Conservation (phyloP, 768 basidiomycete genomes). For the Sporobolomyces roseus region DNA sequence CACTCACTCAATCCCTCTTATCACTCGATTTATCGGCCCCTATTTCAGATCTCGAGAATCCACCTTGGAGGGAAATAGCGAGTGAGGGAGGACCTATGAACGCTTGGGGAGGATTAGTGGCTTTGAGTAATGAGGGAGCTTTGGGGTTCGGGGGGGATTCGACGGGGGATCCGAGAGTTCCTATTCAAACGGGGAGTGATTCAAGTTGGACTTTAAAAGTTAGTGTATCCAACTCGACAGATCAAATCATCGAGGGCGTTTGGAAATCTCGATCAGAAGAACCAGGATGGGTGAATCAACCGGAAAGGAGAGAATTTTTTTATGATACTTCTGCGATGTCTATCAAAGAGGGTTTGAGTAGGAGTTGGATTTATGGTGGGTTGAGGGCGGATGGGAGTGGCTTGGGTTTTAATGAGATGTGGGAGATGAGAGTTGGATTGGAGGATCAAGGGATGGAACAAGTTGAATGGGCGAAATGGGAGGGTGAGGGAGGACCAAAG, state of each 20-base stretch:
- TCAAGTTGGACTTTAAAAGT: too few relatives aligned
- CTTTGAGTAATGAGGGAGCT: background rate
- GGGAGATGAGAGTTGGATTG: slow-evolving; percentile 16
- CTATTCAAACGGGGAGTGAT: slow-evolving; percentile 29
- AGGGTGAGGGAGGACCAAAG: background rate
- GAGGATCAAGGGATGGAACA: background rate
- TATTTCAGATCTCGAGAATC: slow-evolving; percentile 23
- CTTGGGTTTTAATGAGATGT: slow-evolving; percentile 20
- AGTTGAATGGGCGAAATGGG: background rate
- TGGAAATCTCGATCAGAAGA: slow-evolving; percentile 21
- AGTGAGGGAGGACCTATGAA: background rate
- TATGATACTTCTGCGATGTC: slow-evolving; percentile 16
- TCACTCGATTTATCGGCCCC: slow-evolving; percentile 28
- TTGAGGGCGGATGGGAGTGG: slow-evolving; percentile 21
- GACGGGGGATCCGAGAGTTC: slow-evolving; percentile 15
- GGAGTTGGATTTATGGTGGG: slow-evolving; percentile 34
- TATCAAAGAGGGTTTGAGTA: slow-evolving; percentile 20
- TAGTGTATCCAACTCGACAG: too few relatives aligned
- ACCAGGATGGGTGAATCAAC: slow-evolving; percentile 16
- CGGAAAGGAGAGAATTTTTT: slow-evolving; percentile 16
- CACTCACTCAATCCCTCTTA: slow-evolving; percentile 21
- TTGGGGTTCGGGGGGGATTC: slow-evolving; percentile 36
- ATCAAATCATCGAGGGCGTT: background rate
- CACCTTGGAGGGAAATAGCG: slow-evolving; percentile 17
- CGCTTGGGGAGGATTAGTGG: slow-evolving; percentile 9